phyloP scores from a whole-genome alignment of 2,329 filamentous ascomycete genomes.

The Calonectria henricotiae region DNA sequence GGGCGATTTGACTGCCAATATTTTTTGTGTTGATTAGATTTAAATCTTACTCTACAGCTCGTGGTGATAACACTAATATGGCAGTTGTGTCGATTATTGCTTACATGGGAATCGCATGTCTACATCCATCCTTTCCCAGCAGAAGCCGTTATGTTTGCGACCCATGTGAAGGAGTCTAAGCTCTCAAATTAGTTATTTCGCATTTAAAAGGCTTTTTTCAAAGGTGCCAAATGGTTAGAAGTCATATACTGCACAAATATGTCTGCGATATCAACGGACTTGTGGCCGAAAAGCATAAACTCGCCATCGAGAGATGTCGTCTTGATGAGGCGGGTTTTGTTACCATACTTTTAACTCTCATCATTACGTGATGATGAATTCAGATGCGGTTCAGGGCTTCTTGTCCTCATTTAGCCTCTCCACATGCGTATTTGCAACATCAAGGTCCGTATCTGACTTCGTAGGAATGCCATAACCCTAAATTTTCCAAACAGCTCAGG shows the following conservation, averaged over 20 bases:
- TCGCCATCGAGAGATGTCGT: conserved; percentile 13
- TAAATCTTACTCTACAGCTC: background rate
- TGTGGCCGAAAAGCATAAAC: conserved; percentile 7
- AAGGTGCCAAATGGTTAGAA: too few species aligned
- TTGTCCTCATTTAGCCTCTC: background rate
- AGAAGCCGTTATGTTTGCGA: background rate
- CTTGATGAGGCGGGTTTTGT: conserved; percentile 6
- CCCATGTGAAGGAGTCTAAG: conserved; percentile 5
- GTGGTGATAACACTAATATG: too few species aligned
- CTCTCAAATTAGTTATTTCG: too few species aligned
- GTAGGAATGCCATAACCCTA: background rate
- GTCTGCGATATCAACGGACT: background rate
- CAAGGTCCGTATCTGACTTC: background rate
- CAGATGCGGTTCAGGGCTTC: background rate
- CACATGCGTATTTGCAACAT: background rate
- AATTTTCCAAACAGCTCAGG: background rate
- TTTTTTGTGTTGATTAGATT: background rate
- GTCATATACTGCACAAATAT: conserved; percentile 16
- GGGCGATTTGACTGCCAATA: background rate
- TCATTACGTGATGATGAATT: background rate
- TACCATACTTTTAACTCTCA: background rate
- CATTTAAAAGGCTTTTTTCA: too few species aligned
- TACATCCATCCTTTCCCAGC: background rate
- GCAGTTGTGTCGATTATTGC: background rate
- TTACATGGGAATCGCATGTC: background rate